Base-by-base conservation (phyloP, 2,329 filamentous ascomycete species). In the Akanthomyces lecanii region DNA sequence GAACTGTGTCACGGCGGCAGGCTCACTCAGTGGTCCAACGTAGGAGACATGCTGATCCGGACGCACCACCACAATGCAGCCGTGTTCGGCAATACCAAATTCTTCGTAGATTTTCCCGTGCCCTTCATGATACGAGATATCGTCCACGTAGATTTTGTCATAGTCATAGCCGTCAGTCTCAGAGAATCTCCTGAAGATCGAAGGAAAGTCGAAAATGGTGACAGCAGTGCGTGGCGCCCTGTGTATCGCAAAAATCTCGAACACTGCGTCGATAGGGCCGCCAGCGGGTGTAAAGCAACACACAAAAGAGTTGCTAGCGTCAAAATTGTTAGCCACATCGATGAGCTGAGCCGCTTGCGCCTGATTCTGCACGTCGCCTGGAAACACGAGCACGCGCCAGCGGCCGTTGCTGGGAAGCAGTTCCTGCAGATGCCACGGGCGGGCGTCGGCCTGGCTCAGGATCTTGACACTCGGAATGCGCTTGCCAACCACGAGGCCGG, bases 41-140 rank as follows among this genome's bases (percentile, higher is more conserved):
- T 74, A 76, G 1, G 71, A 80, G 38, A 90, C 82, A 72, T 91
- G 87, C 70, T 89, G 86, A 75, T 91, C 89, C 2, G 89, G 89
- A 55, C 89, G 73, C 2, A 87, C 76, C 1, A 87, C 75, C 0
- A 89, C 81, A 4, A 86, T 74, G 65, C 83, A 85, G 0, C 88
- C 88, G 23, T 73, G 72, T 60, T 81, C 75, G 21, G 67, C 71
- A 66, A 91, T 77, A 0, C 86, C 88, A 63, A 86, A 88, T 4
- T 78, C 79, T 62, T 81, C 75, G 68, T 89, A 85, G 0, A 79
- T 77, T 10, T 77, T 30, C 0, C 81, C 81, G 60, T 80, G 73
- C 0, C 81, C 81, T 68, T 85, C 80, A 65, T 85, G 79, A 69
- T 85, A 82, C 44, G 77, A 79, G 48, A 76, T 69, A 48, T 81